phyloP scores from a whole-genome alignment of 495 filamentous ascomycete species.

The Xylaria telfairii region DNA sequence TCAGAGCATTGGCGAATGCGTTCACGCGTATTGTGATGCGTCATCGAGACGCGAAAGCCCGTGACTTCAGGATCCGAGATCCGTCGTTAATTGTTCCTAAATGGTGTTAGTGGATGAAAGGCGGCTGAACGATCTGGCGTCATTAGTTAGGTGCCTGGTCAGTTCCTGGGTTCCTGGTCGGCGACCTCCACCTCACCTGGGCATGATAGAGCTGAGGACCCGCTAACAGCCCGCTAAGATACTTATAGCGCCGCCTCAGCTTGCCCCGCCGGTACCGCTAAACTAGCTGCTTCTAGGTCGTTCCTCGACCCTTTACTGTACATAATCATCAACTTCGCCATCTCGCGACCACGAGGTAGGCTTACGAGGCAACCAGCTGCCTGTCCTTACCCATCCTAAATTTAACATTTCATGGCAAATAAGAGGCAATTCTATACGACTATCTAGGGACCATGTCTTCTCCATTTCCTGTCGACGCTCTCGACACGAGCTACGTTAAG shows the following conservation, averaged over 20 bases:
- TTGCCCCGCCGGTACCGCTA: conserved; percentile 7
- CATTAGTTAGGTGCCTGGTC: conserved; percentile 1
- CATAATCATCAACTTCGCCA: conserved; percentile 39
- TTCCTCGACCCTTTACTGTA: conserved; percentile 29
- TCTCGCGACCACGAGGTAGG: conserved; percentile 22
- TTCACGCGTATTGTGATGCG: conserved; percentile 16
- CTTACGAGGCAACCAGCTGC: conserved; percentile 37
- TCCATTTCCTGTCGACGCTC: conserved; percentile 35
- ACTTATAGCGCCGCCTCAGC: conserved; percentile 13
- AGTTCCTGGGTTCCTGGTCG: background rate
- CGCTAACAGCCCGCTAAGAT: conserved; percentile 4
- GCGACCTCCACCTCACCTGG: background rate
- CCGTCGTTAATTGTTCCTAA: conserved; percentile 18
- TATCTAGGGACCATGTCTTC: conserved; percentile 38
- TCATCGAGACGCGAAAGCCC: conserved; percentile 43
- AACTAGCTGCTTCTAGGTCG: conserved; percentile 38
- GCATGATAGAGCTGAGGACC: background rate
- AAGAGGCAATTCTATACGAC: conserved; percentile 7
- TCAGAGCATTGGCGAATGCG: background rate
- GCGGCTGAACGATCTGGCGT: conserved; percentile 8
- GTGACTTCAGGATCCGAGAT: conserved; percentile 30
- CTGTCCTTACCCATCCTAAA: conserved; percentile 16
- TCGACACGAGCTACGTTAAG: conserved; percentile 54
- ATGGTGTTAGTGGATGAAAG: conserved; percentile 3
- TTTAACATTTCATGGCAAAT: conserved; percentile 21